Evolutionary conservation across 176 grass and related monocot genomes (phyloP).

Genomic region (Triticum monococcum): DNA sequence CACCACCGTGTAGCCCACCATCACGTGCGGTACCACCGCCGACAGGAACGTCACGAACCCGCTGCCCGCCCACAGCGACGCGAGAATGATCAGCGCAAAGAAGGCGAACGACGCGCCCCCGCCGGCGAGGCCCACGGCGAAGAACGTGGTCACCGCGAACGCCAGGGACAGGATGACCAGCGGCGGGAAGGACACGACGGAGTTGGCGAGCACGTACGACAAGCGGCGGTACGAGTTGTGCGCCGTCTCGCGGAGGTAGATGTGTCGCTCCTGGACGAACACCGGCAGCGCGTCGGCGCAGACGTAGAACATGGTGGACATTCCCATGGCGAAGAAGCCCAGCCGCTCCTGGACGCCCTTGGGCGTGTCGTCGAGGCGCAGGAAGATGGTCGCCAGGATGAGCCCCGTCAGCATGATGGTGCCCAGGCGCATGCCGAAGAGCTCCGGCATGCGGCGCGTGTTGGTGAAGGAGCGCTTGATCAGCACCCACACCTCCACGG

Average conservation of each 20-base stretch:
- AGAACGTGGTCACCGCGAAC: conserved; percentile 75
- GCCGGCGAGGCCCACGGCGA: conserved; percentile 76
- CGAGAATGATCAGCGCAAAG: conserved; percentile 57
- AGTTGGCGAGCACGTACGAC: conserved; percentile 80
- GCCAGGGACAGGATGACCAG: conserved; percentile 65
- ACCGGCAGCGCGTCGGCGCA: conserved; percentile 88
- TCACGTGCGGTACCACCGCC: conserved; percentile 78
- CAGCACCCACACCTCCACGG: conserved; percentile 73
- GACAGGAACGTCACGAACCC: conserved; percentile 96
- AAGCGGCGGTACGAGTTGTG: conserved; percentile 81
- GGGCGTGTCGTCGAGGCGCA: conserved; percentile 73
- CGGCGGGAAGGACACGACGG: conserved; percentile 64
- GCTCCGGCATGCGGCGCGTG: conserved; percentile 85
- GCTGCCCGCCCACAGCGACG: conserved; percentile 83
- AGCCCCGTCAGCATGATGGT: conserved; percentile 69
- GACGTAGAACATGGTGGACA: conserved; percentile 97
- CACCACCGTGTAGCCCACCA: conserved; percentile 78
- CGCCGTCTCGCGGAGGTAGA: conserved; percentile 83
- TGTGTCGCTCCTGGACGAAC: conserved; percentile 90
- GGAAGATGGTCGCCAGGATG: conserved; percentile 94
- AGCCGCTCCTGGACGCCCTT: conserved; percentile 78
- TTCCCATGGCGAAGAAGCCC: conserved; percentile 84
- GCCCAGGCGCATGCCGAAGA: conserved; percentile 66
- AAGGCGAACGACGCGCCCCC: conserved; percentile 57
- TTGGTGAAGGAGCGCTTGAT: conserved; percentile 78